Conservation (phyloP, 2,329 filamentous ascomycete genomes). For the Aquanectria penicillioides region DNA sequence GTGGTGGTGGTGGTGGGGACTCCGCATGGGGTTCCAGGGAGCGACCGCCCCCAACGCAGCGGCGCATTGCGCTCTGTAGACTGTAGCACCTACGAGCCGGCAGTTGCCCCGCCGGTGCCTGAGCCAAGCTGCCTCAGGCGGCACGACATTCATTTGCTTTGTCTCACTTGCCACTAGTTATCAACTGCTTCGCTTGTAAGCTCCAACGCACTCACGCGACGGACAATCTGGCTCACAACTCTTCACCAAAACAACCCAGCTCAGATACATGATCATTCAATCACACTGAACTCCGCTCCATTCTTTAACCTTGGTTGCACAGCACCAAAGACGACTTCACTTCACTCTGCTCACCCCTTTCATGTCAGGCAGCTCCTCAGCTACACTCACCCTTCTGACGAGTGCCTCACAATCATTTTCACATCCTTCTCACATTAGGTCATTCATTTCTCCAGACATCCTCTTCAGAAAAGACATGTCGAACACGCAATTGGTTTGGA, state of each 20-base stretch:
- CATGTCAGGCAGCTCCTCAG: constrained; percentile 9
- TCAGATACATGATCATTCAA: no score
- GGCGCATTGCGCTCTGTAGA: neutral
- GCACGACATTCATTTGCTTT: constrained; percentile 4
- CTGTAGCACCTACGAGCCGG: neutral
- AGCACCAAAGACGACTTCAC: neutral
- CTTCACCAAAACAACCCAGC: neutral
- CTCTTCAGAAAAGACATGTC: neutral
- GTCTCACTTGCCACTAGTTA: no score
- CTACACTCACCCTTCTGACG: neutral
- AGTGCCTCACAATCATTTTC: neutral
- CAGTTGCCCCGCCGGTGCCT: neutral
- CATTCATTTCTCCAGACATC: neutral
- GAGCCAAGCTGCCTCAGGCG: constrained; percentile 17
- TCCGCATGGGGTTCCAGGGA: no score
- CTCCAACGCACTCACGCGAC: neutral
- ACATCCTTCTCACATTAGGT: neutral
- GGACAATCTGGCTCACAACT: neutral
- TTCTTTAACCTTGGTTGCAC: neutral
- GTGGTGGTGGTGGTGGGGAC: no score
- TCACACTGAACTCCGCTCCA: neutral
- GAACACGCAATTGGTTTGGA: neutral
- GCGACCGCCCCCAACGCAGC: no score
- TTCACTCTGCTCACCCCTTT: neutral
- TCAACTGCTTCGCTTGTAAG: constrained; percentile 1